Evolutionary conservation across 2,329 filamentous ascomycete species (phyloP), one percentile per base, ranked within the genome.

Genomic region (Colletotrichum limetticola): DNA sequence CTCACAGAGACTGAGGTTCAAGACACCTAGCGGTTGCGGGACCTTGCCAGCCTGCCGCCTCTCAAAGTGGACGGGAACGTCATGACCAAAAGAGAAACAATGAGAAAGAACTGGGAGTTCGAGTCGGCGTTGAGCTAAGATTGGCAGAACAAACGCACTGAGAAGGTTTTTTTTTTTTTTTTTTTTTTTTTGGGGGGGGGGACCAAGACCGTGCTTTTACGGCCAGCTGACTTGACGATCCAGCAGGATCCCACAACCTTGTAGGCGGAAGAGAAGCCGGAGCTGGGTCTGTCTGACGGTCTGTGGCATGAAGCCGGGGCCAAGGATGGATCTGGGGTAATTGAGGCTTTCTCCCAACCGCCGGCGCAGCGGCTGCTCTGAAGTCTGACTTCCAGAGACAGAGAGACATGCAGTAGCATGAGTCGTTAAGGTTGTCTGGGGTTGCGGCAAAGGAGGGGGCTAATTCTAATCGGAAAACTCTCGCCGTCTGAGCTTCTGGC

Each of bases 361-460:
- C 46, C 42, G 30, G 55, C 59, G 64, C 42, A 53, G 52, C 59
- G 59, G 42, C 59, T 64, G 59, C 59, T 57, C 42, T 42, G 16
- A 42, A 42, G 37, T 42, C 30, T 49, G 14, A 46, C 49, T 30
- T 46, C 24, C 55, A 57, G 19, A 42, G 52, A 56, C 6, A 61
- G 16, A 61, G 53, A 59, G 66, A 73, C 12, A 73, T 57, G 66
- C 60, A 56, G 46, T 57, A 35, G 46, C 67, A 65, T 71, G 61
- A 71, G 56, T 73, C 71, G 66, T 66, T 42, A 73, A 66, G 67
- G 55, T 66, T 73, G 71, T 61, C 71, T 71, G 32, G 60, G 55
- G 61, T 55, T 72, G 66, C 59, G 32, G 59, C 66, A 69, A 56
- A 28, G 42, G 46, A 64, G 53, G 26, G 65, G 42, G 26, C 32